phyloP scores from a whole-genome alignment of 768 basidiomycete species.

The Boletus pseudo-olivaceus region DNA sequence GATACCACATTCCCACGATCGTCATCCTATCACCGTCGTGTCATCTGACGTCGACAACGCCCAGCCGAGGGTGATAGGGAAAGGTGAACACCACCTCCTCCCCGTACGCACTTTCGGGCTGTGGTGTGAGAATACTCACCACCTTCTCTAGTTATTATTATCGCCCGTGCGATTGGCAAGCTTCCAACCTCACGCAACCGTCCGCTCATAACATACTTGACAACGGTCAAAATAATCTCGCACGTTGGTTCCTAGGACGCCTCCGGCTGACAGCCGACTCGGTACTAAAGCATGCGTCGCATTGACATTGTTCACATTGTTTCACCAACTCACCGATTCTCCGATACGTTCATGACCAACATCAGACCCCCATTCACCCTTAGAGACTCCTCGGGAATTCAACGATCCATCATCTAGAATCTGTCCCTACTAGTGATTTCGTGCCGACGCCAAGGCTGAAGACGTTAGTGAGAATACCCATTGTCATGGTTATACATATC shows the following conservation, averaged over 20 bases:
- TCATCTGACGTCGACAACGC: neutral
- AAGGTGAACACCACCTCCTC: too few relatives aligned
- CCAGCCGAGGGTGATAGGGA: neutral
- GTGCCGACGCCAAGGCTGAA: neutral
- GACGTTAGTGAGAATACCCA: neutral
- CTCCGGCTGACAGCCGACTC: neutral
- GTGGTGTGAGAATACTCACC: neutral
- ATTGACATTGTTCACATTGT: neutral
- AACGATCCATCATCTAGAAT: neutral
- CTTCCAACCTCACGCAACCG: neutral
- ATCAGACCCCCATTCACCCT: neutral
- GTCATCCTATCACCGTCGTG: neutral
- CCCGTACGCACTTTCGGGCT: neutral
- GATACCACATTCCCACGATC: neutral
- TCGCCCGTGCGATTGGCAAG: neutral
- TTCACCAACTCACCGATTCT: neutral
- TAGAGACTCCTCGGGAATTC: neutral
- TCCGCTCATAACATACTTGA: neutral
- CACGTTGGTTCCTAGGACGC: neutral
- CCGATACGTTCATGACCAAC: neutral
- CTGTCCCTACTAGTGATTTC: neutral
- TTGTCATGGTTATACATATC: conserved; percentile 18
- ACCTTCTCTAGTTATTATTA: conserved; percentile 1
- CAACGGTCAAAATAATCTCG: conserved; percentile 13
- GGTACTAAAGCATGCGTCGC: neutral